A percentile compares a stretch with the other conserved stretches of the same genome.
Evolutionary conservation across 805 yeast genomes (phyloP).

Genomic region (Teunomyces aglyptinius): DNA sequence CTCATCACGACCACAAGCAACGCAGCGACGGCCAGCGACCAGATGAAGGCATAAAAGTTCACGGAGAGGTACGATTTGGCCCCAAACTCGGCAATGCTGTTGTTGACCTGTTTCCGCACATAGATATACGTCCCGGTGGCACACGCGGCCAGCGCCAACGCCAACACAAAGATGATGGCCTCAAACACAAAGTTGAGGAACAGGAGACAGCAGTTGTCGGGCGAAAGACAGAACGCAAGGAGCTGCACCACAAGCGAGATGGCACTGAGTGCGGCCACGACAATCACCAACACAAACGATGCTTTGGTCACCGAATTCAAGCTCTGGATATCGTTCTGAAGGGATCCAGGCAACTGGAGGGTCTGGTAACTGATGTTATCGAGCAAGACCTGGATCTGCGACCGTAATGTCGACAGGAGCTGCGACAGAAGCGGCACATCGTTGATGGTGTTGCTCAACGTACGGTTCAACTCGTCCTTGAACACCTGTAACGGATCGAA

Average conservation of each 20-base stretch:
- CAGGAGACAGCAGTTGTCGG: slow-evolving; percentile 43
- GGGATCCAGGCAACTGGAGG: slow-evolving; percentile 52
- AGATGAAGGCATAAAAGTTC: slow-evolving; percentile 55
- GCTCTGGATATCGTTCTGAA: slow-evolving; percentile 45
- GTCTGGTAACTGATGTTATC: slow-evolving; percentile 25
- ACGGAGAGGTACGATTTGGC: slow-evolving; percentile 50
- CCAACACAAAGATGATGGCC: slow-evolving; percentile 44
- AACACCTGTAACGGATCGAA: slow-evolving; percentile 50
- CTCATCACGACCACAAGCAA: slow-evolving; percentile 25
- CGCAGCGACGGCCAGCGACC: slow-evolving; percentile 58
- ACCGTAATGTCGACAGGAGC: slow-evolving; percentile 12
- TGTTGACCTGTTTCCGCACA: slow-evolving; percentile 51
- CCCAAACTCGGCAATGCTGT: slow-evolving; percentile 49
- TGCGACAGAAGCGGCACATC: slow-evolving; percentile 22
- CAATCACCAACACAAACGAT: slow-evolving; percentile 47
- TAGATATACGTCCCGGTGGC: slow-evolving; percentile 61
- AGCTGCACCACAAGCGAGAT: slow-evolving; percentile 49
- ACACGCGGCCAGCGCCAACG: slow-evolving; percentile 50
- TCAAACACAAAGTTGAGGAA: slow-evolving; percentile 45
- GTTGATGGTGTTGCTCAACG: slow-evolving; percentile 21
- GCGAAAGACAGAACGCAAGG: slow-evolving; percentile 42
- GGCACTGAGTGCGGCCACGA: slow-evolving; percentile 32
- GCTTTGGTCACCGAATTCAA: slow-evolving; percentile 52
- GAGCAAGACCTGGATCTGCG: slow-evolving; percentile 19
- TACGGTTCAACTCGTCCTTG: slow-evolving; percentile 30